Percentiles rank a stretch among this genome's conserved stretches.
phyloP scores from a whole-genome alignment of 164 flowering plant genomes.

The Aristolochia californica region DNA sequence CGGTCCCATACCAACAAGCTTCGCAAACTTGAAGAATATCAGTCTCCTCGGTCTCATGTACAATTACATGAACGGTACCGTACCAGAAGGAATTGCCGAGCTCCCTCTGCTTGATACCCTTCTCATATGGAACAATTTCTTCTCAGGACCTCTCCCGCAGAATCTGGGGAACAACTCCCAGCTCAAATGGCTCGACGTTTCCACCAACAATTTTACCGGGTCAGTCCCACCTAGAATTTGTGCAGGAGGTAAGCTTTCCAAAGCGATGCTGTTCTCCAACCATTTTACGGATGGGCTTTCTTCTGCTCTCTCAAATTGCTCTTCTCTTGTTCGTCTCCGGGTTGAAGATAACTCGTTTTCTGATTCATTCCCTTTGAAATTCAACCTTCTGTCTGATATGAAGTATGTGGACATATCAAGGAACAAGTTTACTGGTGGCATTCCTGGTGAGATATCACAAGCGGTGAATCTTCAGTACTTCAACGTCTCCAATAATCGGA shows the following conservation, averaged over 20 bases:
- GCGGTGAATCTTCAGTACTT: slow-evolving; percentile 65
- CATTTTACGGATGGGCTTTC: slow-evolving; percentile 53
- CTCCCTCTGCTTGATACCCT: slow-evolving; percentile 71
- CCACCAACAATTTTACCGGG: slow-evolving; percentile 64
- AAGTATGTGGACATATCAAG: slow-evolving; percentile 69
- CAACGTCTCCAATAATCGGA: slow-evolving; percentile 56
- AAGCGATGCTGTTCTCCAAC: slow-evolving; percentile 72
- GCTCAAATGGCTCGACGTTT: slow-evolving; percentile 74
- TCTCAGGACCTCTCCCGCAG: slow-evolving; percentile 66
- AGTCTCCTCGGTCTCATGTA: slow-evolving; percentile 67
- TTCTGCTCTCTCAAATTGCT: slow-evolving; percentile 64
- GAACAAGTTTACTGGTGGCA: slow-evolving; percentile 60
- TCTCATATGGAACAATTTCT: slow-evolving; percentile 78
- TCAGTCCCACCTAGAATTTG: slow-evolving; percentile 64
- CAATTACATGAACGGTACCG: slow-evolving; percentile 58
- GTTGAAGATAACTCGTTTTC: slow-evolving; percentile 70
- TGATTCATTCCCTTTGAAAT: slow-evolving; percentile 56
- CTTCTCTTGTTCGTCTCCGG: slow-evolving; percentile 73
- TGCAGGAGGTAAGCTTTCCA: slow-evolving; percentile 41
- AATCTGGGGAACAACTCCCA: slow-evolving; percentile 60
- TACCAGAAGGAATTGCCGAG: slow-evolving; percentile 61
- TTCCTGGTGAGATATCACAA: slow-evolving; percentile 45
- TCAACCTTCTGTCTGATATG: slow-evolving; percentile 36
- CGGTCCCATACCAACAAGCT: slow-evolving; percentile 71
- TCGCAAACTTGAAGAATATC: slow-evolving; percentile 58